phyloP scores from a whole-genome alignment of 176 grass and related monocot genomes.

The Oryza rufipogon region DNA sequence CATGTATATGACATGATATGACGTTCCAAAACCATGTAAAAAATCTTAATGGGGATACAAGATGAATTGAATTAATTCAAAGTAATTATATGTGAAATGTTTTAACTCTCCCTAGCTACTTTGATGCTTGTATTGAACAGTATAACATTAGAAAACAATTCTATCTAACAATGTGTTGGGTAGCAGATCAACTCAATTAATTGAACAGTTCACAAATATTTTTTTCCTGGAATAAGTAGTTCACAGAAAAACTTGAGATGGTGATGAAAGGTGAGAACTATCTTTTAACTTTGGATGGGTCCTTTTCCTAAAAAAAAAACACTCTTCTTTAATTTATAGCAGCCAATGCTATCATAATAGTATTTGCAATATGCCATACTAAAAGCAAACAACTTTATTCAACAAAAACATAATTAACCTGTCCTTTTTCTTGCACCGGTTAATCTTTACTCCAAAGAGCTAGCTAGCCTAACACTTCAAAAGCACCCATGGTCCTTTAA shows the following conservation, averaged over 20 bases:
- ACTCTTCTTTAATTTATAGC: background rate
- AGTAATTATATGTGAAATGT: background rate
- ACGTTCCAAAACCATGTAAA: too few relatives aligned
- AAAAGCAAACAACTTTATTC: slow-evolving; percentile 8
- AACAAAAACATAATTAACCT: background rate
- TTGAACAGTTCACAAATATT: too few relatives aligned
- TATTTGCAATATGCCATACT: background rate
- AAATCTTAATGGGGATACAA: background rate
- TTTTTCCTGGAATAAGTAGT: background rate
- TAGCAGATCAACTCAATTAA: too few relatives aligned
- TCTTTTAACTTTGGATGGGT: background rate
- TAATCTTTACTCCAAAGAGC: background rate
- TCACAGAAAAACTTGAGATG: background rate
- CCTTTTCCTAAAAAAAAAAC: background rate
- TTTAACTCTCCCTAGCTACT: background rate
- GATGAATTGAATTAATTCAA: background rate
- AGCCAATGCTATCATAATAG: background rate
- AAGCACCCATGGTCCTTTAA: background rate
- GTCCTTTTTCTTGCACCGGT: background rate
- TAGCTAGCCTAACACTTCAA: background rate
- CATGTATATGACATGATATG: too few relatives aligned
- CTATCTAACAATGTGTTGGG: too few relatives aligned
- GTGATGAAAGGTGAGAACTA: background rate
- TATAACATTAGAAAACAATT: too few relatives aligned
- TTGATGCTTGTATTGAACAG: background rate